These are phyloP conservation scores for Akanthomyces lecanii DNA, from an alignment of 2,329 filamentous ascomycete genomes.

Conservation along the genomic window DNA sequence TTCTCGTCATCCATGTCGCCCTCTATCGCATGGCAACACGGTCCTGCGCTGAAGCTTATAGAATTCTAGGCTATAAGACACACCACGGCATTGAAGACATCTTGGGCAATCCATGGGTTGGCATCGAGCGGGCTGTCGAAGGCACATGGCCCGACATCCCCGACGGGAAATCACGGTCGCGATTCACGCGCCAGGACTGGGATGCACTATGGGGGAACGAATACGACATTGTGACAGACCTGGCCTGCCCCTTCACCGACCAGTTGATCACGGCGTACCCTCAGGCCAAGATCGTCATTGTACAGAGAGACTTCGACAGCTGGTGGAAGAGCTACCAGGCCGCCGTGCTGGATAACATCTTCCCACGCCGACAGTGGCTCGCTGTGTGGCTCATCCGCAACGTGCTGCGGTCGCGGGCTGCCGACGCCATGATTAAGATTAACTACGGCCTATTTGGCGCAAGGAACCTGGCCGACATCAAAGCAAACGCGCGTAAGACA, in stretches of 20 bases:
- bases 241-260: constrained; percentile 23
- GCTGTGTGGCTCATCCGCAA: constrained; percentile 4
- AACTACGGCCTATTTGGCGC: constrained; percentile 2
- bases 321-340: constrained; percentile 24
- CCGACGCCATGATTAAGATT: not conserved
- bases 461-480: not conserved
- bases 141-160: constrained; percentile 16
- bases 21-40: constrained; percentile 17
- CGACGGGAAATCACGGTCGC: constrained; percentile 13
- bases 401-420: constrained; percentile 18
- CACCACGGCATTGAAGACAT: constrained; percentile 18
- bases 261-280: constrained; percentile 28
- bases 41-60: constrained; percentile 17
- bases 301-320: constrained; percentile 26
- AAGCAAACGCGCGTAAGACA: constrained; percentile 16
- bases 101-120: constrained; percentile 1
- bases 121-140: not conserved
- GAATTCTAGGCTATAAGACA: constrained; percentile 19
- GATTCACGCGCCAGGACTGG: constrained; percentile 23
- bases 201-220: constrained; percentile 23
- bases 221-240: constrained; percentile 27
- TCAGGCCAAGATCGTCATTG: constrained; percentile 28
- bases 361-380: constrained; percentile 18
- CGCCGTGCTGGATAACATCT: constrained; percentile 18
- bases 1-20: constrained; percentile 14